Base-by-base conservation (phyloP, 495 filamentous ascomycete species). In the Tuber magnatum region DNA sequence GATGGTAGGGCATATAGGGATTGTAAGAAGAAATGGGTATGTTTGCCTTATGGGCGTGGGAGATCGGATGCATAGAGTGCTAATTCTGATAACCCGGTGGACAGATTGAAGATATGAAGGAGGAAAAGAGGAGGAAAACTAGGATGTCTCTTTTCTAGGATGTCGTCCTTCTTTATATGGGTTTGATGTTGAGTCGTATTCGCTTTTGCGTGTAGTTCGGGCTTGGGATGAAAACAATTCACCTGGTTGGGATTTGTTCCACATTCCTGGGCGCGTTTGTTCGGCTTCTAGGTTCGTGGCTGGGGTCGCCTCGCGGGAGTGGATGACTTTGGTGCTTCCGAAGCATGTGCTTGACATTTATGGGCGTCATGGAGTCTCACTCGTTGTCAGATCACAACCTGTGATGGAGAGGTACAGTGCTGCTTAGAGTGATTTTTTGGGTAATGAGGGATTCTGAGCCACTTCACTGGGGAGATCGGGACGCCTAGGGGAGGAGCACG, bases 11-110 rank as follows among this genome's bases (percentile, higher is more conserved):
- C 94, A 73, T 97, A 97, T 84, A 89, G 93, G 77, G 93, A 96
- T 77, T 97, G 94, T 84, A 97, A 97, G 84, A 94, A 94, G 85
- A 86, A 91, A 85, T 97, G 93, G 93, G 93, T 94, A 88, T 83
- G 91, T 85, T 70, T 71, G 40, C 69, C 70, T 28, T 28, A 44
- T 24, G 65, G 38, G 43, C 51, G 74, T 10, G 73, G 74, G 56
- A 40, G 74, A 1, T 8, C 69, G 46, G 3, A 12, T 18, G 51
- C 18, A 68, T 42, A n/a, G 77, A 42, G 80, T 78, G 71, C 81
- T 79, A 35, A 65, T 71, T 51, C 40, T 71, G 74, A 61, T 41
- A 9, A 74, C 68, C 69, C 73, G 32, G 42, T 35, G 46, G 35
- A 69, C 75, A 90, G 88, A 85, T 84, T 28, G 84, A 86, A 9